These are phyloP conservation scores for Saccharomycopsis javanensis DNA, from an alignment of 805 yeast genomes.

Conservation along the genomic window DNA sequence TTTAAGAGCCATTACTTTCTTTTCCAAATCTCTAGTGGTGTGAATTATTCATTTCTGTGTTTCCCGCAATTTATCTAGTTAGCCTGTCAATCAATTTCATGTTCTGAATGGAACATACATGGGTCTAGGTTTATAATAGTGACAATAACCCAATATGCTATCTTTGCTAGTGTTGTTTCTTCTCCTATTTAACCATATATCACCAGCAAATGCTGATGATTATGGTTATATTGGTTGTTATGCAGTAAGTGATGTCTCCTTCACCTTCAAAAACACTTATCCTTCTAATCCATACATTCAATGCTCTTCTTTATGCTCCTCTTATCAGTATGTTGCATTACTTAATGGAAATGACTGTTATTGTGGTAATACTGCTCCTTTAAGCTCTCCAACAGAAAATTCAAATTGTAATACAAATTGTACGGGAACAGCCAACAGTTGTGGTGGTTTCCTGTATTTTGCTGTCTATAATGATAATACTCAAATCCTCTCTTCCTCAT, in stretches of 20 bases:
- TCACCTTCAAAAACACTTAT: constrained; percentile 16
- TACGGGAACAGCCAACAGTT: constrained; percentile 28
- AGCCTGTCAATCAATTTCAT: background rate
- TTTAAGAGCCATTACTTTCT: too few relatives aligned
- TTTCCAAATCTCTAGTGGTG: too few relatives aligned
- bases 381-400: constrained; percentile 18
- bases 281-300: constrained; percentile 11
- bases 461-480: constrained; percentile 16
- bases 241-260: constrained; percentile 16
- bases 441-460: constrained; percentile 33
- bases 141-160: background rate
- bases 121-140: too few relatives aligned
- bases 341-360: constrained; percentile 30
- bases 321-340: constrained; percentile 32
- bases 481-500: background rate
- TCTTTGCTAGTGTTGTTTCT: background rate
- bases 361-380: constrained; percentile 31
- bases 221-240: constrained; percentile 15
- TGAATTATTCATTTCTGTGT: too few relatives aligned
- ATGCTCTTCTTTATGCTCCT: constrained; percentile 24
- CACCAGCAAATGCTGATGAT: background rate
- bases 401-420: constrained; percentile 28
- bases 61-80: too few relatives aligned
- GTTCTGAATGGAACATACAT: background rate
- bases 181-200: background rate